A percentile compares a stretch with the other conserved stretches of the same genome.
Evolutionary conservation across 2,329 filamentous ascomycete genomes (phyloP).

Genomic region (Cercospora brassicicola): DNA sequence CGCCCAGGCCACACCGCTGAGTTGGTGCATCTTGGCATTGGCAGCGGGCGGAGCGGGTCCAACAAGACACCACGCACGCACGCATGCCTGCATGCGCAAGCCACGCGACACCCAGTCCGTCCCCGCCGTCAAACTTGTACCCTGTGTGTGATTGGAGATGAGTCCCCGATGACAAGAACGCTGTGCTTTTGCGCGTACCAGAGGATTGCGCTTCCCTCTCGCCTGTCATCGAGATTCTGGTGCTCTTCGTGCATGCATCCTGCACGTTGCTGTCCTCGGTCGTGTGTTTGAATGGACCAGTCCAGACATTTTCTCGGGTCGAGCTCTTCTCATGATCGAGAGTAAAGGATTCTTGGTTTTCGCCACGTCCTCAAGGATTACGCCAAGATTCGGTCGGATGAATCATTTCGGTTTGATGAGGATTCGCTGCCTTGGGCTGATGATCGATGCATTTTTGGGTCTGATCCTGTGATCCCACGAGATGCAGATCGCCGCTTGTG

Average conservation of each 20-base stretch:
- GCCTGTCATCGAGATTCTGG: not conserved
- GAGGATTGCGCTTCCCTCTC: not conserved
- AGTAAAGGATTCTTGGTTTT: not conserved
- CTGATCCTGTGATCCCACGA: not conserved
- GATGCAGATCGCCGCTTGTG: slow-evolving; percentile 3
- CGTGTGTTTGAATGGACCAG: not conserved
- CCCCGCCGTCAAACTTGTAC: not conserved
- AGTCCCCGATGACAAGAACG: not conserved
- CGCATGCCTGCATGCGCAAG: slow-evolving; percentile 7
- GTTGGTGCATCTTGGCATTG: slow-evolving; percentile 17
- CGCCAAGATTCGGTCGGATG: not conserved
- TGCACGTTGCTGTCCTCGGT: not conserved
- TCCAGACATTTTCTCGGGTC: not conserved
- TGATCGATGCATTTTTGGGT: not conserved
- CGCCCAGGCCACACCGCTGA: slow-evolving; percentile 20
- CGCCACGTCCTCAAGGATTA: not conserved
- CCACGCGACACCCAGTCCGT: slow-evolving; percentile 9
- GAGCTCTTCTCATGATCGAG: not conserved
- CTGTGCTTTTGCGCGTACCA: not conserved
- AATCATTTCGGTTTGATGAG: not conserved
- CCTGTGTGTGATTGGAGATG: not conserved
- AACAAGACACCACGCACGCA: slow-evolving; percentile 3
- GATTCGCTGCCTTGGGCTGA: not conserved
- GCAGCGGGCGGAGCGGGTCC: not conserved
- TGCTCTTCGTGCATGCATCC: not conserved